Evolutionary conservation across 2,329 filamentous ascomycete species (phyloP), one percentile per base, ranked within the genome.

Genomic region (Trichoderma sp.): DNA sequence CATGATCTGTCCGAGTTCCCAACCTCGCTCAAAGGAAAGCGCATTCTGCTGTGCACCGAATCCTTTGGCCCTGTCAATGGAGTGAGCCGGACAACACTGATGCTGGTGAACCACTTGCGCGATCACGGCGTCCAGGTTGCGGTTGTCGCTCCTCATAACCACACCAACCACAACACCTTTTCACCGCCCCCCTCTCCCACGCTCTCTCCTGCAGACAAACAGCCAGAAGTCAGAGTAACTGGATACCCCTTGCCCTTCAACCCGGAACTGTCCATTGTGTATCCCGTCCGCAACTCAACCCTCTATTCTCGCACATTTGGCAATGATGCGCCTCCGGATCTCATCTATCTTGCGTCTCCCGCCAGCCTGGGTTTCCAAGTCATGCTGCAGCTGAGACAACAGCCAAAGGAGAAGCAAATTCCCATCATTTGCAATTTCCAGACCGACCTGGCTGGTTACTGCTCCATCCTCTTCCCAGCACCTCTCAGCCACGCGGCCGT

Each of bases 41-140:
- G 85, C 71, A 84, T 92, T 71, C 79, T 92, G 8, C 84, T 92
- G 8, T 90, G 89, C 71, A 92, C 89, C 16, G 90, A 92, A 76
- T 92, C 89, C 0, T 89, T 91, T 69, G 90, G 89, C 3, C 90
- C 90, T 0, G 88, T 92, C 76, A 92, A 92, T 75, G 90, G 90
- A n/a, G 90, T 92, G 57, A 91, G 88, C 74, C 84, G 89, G 71
- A 92, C 90, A 5, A 92, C 90, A 0, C 81, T 89, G 73, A 91
- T 89, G 82, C 84, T 92, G 63, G 87, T 92, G 66, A 87, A 88
- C 75, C 90, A 92, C 72, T 81, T 92, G 24, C 85, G 88, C 68
- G 81, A 81, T n/a, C 81, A 92, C 72, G 89, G 88, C 24, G 89
- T 86, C 13, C 83, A 88, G 21, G 86, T 92, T 61, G 88, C 88